Evolutionary conservation across 1,139 yeast genomes (phyloP).

Genomic region (Blastobotrys persicus): DNA sequence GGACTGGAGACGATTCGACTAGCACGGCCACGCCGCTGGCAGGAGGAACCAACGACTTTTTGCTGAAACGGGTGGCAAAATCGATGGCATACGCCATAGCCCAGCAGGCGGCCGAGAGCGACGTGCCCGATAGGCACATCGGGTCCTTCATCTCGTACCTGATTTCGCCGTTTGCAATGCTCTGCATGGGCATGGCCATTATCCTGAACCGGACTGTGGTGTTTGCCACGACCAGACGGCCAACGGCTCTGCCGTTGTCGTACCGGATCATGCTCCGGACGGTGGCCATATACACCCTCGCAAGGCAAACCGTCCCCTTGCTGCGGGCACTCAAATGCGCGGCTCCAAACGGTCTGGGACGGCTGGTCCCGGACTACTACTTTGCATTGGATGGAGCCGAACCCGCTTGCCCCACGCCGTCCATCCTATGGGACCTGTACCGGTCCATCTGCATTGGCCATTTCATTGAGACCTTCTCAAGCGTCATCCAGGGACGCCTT

Average conservation of each 20-base stretch:
- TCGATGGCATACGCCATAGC: slow-evolving; percentile 25
- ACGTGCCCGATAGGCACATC: slow-evolving; percentile 28
- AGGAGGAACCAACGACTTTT: slow-evolving; percentile 18
- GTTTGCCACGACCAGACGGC: slow-evolving; percentile 58
- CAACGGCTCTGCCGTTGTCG: slow-evolving; percentile 34
- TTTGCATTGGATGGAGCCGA: slow-evolving; percentile 37
- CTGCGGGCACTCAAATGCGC: slow-evolving; percentile 43
- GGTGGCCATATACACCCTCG: slow-evolving; percentile 41
- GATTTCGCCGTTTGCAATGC: slow-evolving; percentile 49
- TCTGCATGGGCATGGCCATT: slow-evolving; percentile 63
- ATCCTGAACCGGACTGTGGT: slow-evolving; percentile 62
- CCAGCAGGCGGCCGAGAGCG: slow-evolving; percentile 28
- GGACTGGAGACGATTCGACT: not conserved
- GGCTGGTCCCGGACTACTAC: slow-evolving; percentile 20
- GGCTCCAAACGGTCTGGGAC: slow-evolving; percentile 19
- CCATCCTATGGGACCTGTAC: slow-evolving; percentile 63
- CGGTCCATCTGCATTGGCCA: slow-evolving; percentile 60
- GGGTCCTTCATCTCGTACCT: slow-evolving; percentile 36
- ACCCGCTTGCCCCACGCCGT: slow-evolving; percentile 37
- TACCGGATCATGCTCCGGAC: slow-evolving; percentile 40
- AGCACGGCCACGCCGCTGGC: slow-evolving; percentile 2
- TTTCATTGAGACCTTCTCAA: slow-evolving; percentile 66
- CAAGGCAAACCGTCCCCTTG: slow-evolving; percentile 40
- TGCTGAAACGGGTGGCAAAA: slow-evolving; percentile 22
- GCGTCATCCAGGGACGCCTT: slow-evolving; percentile 55